These are phyloP conservation scores for Maudiozyma serrabonitensis DNA, from an alignment of 805 yeast genomes.

Conservation along the genomic window DNA sequence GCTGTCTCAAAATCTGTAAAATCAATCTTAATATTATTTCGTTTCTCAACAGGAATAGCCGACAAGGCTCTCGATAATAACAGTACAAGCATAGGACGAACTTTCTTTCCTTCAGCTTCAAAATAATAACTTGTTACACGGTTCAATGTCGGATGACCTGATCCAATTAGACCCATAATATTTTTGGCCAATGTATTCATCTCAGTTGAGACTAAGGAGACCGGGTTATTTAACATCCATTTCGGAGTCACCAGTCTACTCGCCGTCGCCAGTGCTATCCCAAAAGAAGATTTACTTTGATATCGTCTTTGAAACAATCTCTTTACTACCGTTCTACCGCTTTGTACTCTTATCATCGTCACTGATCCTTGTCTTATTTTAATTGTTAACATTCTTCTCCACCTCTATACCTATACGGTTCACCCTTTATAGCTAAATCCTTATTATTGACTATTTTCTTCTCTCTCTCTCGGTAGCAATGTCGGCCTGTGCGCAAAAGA, in stretches of 20 bases:
- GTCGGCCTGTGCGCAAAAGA: too few species aligned
- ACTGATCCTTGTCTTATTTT: too few species aligned
- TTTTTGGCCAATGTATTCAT: constrained; percentile 84
- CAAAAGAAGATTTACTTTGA: constrained; percentile 29
- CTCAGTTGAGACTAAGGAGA: constrained; percentile 83
- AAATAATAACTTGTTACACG: constrained; percentile 91
- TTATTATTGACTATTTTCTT: too few species aligned
- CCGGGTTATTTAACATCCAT: constrained; percentile 61
- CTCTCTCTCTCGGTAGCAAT: too few species aligned
- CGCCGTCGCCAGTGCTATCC: constrained; percentile 60
- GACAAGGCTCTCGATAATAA: constrained; percentile 73
- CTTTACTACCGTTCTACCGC: too few species aligned
- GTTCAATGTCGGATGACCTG: constrained; percentile 88
- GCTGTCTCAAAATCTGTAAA: constrained; percentile 43
- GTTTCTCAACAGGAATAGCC: constrained; percentile 57
- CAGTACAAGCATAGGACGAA: constrained; percentile 82
- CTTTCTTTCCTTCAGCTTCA: constrained; percentile 92
- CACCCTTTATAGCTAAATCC: too few species aligned
- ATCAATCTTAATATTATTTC: constrained; percentile 58
- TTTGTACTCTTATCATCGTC: too few species aligned
- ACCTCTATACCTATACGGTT: too few species aligned
- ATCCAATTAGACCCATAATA: constrained; percentile 78
- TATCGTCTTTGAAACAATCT: not conserved
- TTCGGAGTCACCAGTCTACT: constrained; percentile 65
- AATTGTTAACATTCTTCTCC: too few species aligned